Evolutionary conservation across 805 yeast genomes (phyloP), one percentile per base, ranked within the genome.

Genomic region (Metschnikowia hibisci): DNA sequence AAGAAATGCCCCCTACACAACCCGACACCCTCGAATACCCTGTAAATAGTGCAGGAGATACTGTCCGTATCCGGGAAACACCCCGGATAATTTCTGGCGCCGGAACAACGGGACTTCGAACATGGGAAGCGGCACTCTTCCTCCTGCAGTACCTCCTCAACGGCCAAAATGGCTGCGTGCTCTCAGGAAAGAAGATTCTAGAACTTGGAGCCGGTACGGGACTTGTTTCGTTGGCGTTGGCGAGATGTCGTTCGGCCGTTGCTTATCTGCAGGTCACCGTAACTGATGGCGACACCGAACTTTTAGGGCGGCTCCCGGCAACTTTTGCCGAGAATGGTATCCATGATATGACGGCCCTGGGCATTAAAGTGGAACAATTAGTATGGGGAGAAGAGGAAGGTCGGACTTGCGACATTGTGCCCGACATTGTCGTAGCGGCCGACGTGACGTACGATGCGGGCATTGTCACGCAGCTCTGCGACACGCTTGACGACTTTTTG

Each of bases 121-220:
- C 97, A 0, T 90, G 97, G 98, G 96, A 88, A 57, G 97, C 96
- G 2, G 84, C 96, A 0, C 52, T 86, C 6, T 87, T 70, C 41
- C 62, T 91, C 6, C 66, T 84, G 1, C 72, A 80, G 30, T 83
- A 66, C 52, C 51, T 86, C 12, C 49, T 55, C 42, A 33, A 45
- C 6, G 22, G 20, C 40, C 16, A n/a, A 3, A 33, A 16, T 9
- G 42, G 18, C 15, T 29, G 42, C 4, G 31, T 53, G 3, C 54
- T 65, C 13, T 46, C 42, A 2, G 57, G 56, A n/a, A 55, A 56
- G 27, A 57, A 56, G 0, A 64, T 85, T 0, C 57, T 87, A 9
- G 98, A 90, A 54, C 59, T 90, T 18, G 98, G 98, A 0, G 77
- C 93, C 9, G 98, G 98, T 0, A 88, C 97, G 0, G 97, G 96